These are phyloP conservation scores for Diversispora eburnea DNA, from an alignment of 192 early-diverging fungal species.

Conservation along the genomic window DNA sequence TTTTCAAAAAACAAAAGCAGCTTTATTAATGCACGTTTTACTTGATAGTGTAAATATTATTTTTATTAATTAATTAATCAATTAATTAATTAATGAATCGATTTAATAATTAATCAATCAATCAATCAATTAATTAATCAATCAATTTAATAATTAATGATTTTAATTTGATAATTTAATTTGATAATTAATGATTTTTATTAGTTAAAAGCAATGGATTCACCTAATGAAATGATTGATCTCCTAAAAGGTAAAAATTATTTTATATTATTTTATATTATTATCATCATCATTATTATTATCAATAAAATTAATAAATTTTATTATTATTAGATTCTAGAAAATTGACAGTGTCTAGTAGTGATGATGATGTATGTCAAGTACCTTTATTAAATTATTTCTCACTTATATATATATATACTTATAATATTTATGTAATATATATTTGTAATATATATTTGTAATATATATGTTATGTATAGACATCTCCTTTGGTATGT, in stretches of 20 bases:
- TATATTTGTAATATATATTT: too few species aligned
- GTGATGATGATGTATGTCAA: background rate
- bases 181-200: background rate
- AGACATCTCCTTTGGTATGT: too few species aligned
- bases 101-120: too few species aligned
- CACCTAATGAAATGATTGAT: slow-evolving; percentile 11
- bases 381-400: background rate
- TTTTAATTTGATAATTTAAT: too few species aligned
- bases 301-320: background rate
- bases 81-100: too few species aligned
- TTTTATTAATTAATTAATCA: too few species aligned
- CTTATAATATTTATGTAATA: background rate
- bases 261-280: slow-evolving; percentile 1
- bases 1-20: background rate
- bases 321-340: background rate
- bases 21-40: too few species aligned
- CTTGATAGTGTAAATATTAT: too few species aligned
- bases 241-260: background rate
- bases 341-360: background rate
- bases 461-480: too few species aligned
- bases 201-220: background rate
- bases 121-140: too few species aligned
- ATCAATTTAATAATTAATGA: too few species aligned
- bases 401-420: background rate
- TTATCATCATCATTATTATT: slow-evolving; percentile 12